Base-by-base conservation (phyloP, 306 rosid species). In the Citrullus colocynthis region DNA sequence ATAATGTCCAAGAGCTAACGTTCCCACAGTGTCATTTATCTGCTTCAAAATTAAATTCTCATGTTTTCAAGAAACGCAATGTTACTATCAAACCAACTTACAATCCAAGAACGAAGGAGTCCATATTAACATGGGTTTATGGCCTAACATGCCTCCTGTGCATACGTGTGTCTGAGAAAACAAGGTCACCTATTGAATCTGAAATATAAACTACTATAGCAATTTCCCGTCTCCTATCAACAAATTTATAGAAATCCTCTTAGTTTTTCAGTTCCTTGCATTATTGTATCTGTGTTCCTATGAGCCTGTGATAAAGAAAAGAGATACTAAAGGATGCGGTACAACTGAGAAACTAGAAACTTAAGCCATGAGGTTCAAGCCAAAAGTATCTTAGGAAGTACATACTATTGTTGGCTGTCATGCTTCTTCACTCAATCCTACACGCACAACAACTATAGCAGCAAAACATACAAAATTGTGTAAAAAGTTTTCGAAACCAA, bases 11-110 rank as follows among this genome's bases (percentile, higher is more conserved):
- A 90, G 84, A 80, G 98, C 97, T 82, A 93, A 88, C 21, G 97
- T 87, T 81, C 98, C 98, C 82, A 91, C 93, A 77, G 93, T 86
- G 82, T 93, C 98, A 87, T 93, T 93, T 42, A 91, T 94, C 98
- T 93, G 86, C 74, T 64, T 86, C 44, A 81, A 64, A 79, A 42
- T 48, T 32, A 69, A 78, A 15, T 51, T 56, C n/a, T 66, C 56
- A 49, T 71, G 63, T 24, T 20, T 58, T 28, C 44, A 51, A 7
- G 24, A 14, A 28, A 72, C 28, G 44, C 24, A 30, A 73, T 55
- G 30, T 24, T 49, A 30, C 44, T 15, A 74, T 13, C 45, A 74
- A 74, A 54, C 41, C 45, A 54, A 74, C 49, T 17, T 51, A 51
- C 30, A 52, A 30, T 8, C 42, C 48, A 52, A 74, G 58, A 32